Evolutionary conservation across 768 basidiomycete genomes (phyloP).

Genomic region (Podaxis sp.): DNA sequence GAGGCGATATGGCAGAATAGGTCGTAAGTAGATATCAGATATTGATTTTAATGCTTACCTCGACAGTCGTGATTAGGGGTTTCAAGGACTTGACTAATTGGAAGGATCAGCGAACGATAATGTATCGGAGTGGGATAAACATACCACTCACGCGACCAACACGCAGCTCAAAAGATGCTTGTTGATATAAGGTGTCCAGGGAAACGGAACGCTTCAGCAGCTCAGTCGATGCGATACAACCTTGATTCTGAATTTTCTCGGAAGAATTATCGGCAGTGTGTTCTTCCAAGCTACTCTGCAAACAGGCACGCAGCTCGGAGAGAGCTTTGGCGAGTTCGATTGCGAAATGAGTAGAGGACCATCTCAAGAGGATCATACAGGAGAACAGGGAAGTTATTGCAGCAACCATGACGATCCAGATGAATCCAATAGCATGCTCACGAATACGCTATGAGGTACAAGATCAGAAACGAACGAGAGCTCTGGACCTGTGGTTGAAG

Average conservation of each 20-base stretch:
- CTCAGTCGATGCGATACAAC: slow-evolving; percentile 10
- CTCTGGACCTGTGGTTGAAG: not conserved
- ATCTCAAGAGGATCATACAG: slow-evolving; percentile 37
- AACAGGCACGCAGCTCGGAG: slow-evolving; percentile 31
- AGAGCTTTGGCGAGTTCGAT: slow-evolving; percentile 36
- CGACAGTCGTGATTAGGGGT: slow-evolving; percentile 42
- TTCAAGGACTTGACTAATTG: slow-evolving; percentile 39
- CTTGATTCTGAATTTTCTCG: slow-evolving; percentile 4
- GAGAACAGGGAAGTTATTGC: slow-evolving; percentile 36
- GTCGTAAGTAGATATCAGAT: not conserved
- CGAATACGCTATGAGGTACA: slow-evolving; percentile 21
- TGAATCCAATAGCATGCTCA: slow-evolving; percentile 30
- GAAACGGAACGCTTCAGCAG: slow-evolving; percentile 36
- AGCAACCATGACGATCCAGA: slow-evolving; percentile 42
- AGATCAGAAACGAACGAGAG: not conserved
- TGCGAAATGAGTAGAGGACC: slow-evolving; percentile 46
- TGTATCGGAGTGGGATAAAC: slow-evolving; percentile 8
- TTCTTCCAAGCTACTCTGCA: slow-evolving; percentile 29
- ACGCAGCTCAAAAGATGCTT: slow-evolving; percentile 46
- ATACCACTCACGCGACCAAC: slow-evolving; percentile 43
- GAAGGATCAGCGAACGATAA: not conserved
- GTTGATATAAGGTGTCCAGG: slow-evolving; percentile 41
- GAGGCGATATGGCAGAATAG: not conserved
- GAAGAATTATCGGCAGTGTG: not conserved
- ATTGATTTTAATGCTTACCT: slow-evolving; percentile 20